These are phyloP conservation scores for Wickerhamomyces xylosicus DNA, from an alignment of 805 yeast species.

Conservation along the genomic window DNA sequence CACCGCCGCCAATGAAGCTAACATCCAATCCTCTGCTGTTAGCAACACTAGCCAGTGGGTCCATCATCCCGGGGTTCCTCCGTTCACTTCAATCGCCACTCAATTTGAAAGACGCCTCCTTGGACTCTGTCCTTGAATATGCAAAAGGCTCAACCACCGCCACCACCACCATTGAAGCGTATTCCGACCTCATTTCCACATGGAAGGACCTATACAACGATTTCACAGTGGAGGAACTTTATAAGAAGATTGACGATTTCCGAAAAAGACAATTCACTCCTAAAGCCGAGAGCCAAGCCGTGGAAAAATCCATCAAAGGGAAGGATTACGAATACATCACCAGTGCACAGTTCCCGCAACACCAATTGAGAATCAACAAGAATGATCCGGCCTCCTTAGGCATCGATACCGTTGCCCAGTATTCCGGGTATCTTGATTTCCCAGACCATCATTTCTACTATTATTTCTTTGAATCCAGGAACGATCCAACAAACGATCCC, in stretches of 20 bases:
- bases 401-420: constrained; percentile 70
- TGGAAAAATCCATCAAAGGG: constrained; percentile 4
- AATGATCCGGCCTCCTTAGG: constrained; percentile 43
- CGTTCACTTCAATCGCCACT: not conserved
- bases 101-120: not conserved
- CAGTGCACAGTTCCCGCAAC: constrained; percentile 5
- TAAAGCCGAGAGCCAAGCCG: constrained; percentile 5
- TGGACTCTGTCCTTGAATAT: not conserved
- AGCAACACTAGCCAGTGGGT: not conserved
- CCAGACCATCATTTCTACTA: constrained; percentile 76
- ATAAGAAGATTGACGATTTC: constrained; percentile 6
- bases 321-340: constrained; percentile 4
- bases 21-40: not conserved
- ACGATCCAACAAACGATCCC: constrained; percentile 80
- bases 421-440: constrained; percentile 76
- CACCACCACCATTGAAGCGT: not conserved
- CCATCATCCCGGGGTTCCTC: not conserved
- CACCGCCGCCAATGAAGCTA: too few species aligned
- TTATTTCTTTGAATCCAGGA: constrained; percentile 84
- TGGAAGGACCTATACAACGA: constrained; percentile 26
- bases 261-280: constrained; percentile 9
- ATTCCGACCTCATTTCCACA: constrained; percentile 5
- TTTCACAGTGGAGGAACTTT: constrained; percentile 13
- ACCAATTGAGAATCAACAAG: constrained; percentile 11
- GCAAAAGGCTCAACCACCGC: too few species aligned